Conservation (phyloP, 805 yeast genomes). For the Ogataea parapolymorpha region DNA sequence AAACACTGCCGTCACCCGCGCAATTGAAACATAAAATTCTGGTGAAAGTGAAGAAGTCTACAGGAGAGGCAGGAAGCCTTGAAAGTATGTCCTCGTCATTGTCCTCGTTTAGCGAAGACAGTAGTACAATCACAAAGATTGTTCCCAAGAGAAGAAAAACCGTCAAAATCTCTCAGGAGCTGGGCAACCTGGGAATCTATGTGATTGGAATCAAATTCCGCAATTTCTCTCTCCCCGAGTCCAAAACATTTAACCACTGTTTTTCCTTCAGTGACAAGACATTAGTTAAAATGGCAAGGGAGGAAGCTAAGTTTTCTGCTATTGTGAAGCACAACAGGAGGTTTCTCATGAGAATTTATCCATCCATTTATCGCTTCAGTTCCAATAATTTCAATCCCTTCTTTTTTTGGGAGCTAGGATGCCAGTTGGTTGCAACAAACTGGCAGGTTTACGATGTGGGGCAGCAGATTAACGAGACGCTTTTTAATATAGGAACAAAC, state of each 20-base stretch:
- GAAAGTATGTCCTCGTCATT: conserved; percentile 26
- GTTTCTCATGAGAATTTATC: conserved; percentile 81
- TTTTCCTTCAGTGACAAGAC: conserved; percentile 83
- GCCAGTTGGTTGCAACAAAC: conserved; percentile 93
- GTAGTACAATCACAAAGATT: conserved; percentile 22
- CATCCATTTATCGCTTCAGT: conserved; percentile 70
- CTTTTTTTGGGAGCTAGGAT: conserved; percentile 78
- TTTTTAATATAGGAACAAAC: conserved; percentile 59
- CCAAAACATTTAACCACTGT: conserved; percentile 75
- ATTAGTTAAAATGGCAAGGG: conserved; percentile 60
- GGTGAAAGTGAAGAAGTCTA: conserved; percentile 66
- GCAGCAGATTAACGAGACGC: conserved; percentile 80
- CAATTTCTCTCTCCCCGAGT: conserved; percentile 81
- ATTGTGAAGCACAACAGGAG: conserved; percentile 73
- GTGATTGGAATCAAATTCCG: conserved; percentile 72
- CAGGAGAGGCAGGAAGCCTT: conserved; percentile 2
- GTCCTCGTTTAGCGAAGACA: conserved; percentile 32
- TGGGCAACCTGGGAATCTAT: conserved; percentile 67
- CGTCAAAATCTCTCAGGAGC: conserved; percentile 35
- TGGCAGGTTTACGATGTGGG: conserved; percentile 94
- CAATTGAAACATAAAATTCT: conserved; percentile 68
- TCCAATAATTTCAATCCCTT: conserved; percentile 84
- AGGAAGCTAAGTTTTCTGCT: conserved; percentile 50
- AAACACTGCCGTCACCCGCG: conserved; percentile 65
- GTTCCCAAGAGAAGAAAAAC: conserved; percentile 17